Conservation (phyloP, 352 stramenopile species). For the Globisporangium cederbergense region DNA sequence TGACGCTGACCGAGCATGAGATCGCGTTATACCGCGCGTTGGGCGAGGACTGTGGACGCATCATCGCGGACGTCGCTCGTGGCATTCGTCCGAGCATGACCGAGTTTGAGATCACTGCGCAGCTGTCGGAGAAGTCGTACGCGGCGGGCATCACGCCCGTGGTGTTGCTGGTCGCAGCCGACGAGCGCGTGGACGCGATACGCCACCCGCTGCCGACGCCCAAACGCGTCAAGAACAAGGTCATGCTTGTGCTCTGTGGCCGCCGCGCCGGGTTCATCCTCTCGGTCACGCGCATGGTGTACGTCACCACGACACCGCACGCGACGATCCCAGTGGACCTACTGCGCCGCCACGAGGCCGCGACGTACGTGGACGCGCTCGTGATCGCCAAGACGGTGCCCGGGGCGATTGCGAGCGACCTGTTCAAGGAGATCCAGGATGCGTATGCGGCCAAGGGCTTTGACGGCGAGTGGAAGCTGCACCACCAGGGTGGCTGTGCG, state of each 20-base stretch:
- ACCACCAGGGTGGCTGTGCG: conserved; percentile 63
- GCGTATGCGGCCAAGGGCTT: conserved; percentile 59
- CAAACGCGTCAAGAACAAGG: conserved; percentile 69
- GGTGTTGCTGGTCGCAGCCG: conserved; percentile 55
- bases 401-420: conserved; percentile 31
- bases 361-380: conserved; percentile 66
- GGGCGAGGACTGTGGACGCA: conserved; percentile 55
- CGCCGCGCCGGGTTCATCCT: conserved; percentile 57
- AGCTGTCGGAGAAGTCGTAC: conserved; percentile 38
- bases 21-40: conserved; percentile 49
- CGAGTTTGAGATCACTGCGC: conserved; percentile 52
- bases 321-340: conserved; percentile 33
- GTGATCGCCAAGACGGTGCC: conserved; percentile 41
- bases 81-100: conserved; percentile 36
- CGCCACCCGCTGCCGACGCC: conserved; percentile 67
- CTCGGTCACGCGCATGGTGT: conserved; percentile 65
- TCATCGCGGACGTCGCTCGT: conserved; percentile 53
- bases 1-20: conserved; percentile 52
- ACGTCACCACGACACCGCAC: conserved; percentile 40
- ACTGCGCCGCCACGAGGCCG: conserved; percentile 52
- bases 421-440: conserved; percentile 54
- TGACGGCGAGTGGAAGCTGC: conserved; percentile 54
- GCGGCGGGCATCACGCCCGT: conserved; percentile 48
- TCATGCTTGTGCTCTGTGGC: conserved; percentile 74
- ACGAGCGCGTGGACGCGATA: conserved; percentile 64